Evolutionary conservation across 192 early-diverging fungal species (phyloP), one percentile per base, ranked within the genome.

Genomic region (Obelidium mucronatum): DNA sequence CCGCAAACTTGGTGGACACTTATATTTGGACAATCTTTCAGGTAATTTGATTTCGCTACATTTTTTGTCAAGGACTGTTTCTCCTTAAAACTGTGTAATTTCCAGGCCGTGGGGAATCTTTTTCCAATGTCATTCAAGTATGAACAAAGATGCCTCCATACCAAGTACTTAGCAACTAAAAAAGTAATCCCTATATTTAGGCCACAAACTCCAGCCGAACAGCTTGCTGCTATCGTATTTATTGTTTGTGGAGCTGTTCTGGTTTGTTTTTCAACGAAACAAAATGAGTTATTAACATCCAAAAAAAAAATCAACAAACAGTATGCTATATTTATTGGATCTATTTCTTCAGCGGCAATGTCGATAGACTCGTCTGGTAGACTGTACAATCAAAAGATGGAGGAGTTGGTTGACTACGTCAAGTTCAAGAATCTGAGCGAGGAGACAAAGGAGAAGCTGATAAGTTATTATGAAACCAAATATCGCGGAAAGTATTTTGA

Each of bases 401-500:
- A 78, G 15, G 79, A 80, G 37, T 48, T 80, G 1, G 8, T 71
- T 66, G 78, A 79, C 26, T 79, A 79, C 37, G 67, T 79, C 78
- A 80, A 31, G 30, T 62, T 33, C 56, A 80, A 80, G 42, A 28
- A 75, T 24, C 26, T 80, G 24, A 36, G 34, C 39, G 6, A 13
- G 6, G 54, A 74, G 26, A 70, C 51, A 2, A 28, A 73, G 28
- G 13, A 39, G 1, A 81, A 76, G 53, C 42, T 80, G 34, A 13
- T 67, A 11, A 44, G 22, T 6, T 80, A 80, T 52, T 80, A 72
- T 40, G 75, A 79, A 48, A 62, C 55, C 28, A 78, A 78, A 36
- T 79, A 79, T 44, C 72, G 67, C n/a, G 78, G 78, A n/a, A 79
- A 79, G 53, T 79, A 48, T 63, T 79, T 79, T 48, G 67, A 79